Evolutionary conservation across 345 rosid species (phyloP), one percentile per base, ranked within the genome.

Genomic region (Euphorbia pulcherrima): DNA sequence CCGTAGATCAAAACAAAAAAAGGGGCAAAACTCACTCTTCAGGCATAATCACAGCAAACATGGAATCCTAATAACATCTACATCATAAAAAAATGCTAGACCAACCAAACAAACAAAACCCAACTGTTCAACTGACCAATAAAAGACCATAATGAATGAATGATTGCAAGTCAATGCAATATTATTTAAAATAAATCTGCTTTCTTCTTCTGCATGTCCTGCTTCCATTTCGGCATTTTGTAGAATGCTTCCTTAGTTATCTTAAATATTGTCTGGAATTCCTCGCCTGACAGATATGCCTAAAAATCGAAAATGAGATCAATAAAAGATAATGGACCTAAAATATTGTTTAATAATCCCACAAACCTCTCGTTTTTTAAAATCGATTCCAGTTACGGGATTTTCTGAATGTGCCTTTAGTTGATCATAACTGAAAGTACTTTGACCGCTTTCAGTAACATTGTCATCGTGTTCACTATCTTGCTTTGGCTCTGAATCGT

Each of bases 211-310:
- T 72, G 90, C 72, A 90, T 75, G 77, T 95, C 98, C 84, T 95
- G 97, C 86, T 95, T 95, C 99, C 99, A 95, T 73, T 83, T 87
- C 4, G 99, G 99, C 75, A 87, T 70, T 69, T 86, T 86, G 74
- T 85, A 83, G 72, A 95, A 95, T 69, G 79, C 87, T 73, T 83
- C 97, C 80, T 90, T 95, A 62, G 78, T 51, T 80, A 85, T 84
- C 50, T 97, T 91, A 30, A 95, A 84, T 57, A 92, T 77, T 29
- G 74, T 72, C 77, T 83, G 76, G 74, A 95, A 95, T 73, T 95
- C 99, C 69, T 90, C 93, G 4, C 81, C 90, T 2, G 94, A 82
- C 57, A 95, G 84, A 72, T 95, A 95, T 8, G 96, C 91, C 99
- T 92, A 78, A 67, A 64, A 65, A 57, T 11, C 62, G 27, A n/a